Evolutionary conservation across 1,139 yeast genomes (phyloP).

Genomic region (Hemisphaericaspora xylanilytica): DNA sequence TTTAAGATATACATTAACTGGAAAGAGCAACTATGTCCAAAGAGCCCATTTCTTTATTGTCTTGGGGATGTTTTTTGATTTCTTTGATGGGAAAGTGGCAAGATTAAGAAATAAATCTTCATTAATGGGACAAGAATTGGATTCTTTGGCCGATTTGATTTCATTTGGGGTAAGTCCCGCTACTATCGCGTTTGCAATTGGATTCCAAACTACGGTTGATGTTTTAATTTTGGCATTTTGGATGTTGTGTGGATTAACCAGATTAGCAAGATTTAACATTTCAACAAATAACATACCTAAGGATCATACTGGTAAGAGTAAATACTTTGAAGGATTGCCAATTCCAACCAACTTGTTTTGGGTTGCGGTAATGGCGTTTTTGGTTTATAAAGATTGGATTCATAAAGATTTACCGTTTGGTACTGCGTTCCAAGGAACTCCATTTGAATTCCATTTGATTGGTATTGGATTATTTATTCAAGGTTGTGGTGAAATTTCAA

Average conservation of each 20-base stretch:
- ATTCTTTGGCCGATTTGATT: constrained; percentile 89
- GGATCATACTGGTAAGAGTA: constrained; percentile 77
- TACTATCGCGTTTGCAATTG: constrained; percentile 85
- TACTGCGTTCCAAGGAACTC: constrained; percentile 46
- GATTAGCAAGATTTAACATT: constrained; percentile 93
- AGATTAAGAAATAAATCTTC: constrained; percentile 89
- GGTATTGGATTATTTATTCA: constrained; percentile 65
- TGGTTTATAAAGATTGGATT: constrained; percentile 51
- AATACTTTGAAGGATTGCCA: constrained; percentile 91
- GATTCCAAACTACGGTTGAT: constrained; percentile 81
- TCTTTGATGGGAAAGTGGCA: constrained; percentile 96
- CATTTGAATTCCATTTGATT: constrained; percentile 73
- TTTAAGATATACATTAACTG: constrained; percentile 72
- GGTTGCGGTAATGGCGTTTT: constrained; percentile 68
- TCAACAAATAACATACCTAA: constrained; percentile 91
- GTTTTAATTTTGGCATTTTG: constrained; percentile 74
- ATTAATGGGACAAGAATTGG: constrained; percentile 95
- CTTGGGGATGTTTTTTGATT: constrained; percentile 89
- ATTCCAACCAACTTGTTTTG: constrained; percentile 83
- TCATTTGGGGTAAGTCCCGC: constrained; percentile 96
- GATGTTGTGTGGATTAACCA: constrained; percentile 89
- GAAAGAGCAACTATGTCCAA: constrained; percentile 67
- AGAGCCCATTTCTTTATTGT: constrained; percentile 87
- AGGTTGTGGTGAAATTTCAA: constrained; percentile 91
- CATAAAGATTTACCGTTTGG: constrained; percentile 67